phyloP scores from a whole-genome alignment of 495 filamentous ascomycete genomes.

The Aspergillus panamensis region DNA sequence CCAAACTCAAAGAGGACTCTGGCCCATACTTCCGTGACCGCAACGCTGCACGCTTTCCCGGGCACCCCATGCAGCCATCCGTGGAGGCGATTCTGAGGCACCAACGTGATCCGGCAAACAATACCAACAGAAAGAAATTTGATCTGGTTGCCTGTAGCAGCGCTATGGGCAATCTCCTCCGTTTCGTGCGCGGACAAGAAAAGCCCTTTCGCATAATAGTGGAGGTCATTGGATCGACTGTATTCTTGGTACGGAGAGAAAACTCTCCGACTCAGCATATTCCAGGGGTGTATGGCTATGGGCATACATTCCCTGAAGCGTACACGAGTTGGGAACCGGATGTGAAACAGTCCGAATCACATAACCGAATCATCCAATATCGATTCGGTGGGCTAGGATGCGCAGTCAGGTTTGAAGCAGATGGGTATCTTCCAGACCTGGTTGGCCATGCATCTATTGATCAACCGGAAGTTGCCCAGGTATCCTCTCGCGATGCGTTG shows the following conservation, averaged over 20 bases:
- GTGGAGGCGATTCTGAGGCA: constrained; percentile 43
- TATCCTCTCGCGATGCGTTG: background rate
- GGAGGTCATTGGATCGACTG: constrained; percentile 55
- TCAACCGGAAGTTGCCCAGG: background rate
- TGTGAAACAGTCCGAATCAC: constrained; percentile 49
- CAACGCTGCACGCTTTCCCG: constrained; percentile 57
- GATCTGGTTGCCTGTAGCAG: constrained; percentile 62
- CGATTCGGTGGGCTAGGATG: constrained; percentile 52
- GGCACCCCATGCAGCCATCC: constrained; percentile 56
- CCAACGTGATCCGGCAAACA: constrained; percentile 34
- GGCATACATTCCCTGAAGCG: constrained; percentile 61
- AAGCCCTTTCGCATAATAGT: constrained; percentile 57
- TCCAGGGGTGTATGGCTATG: constrained; percentile 52
- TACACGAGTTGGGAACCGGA: constrained; percentile 57
- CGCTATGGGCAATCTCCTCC: constrained; percentile 55
- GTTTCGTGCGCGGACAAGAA: constrained; percentile 47
- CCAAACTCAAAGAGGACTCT: constrained; percentile 36
- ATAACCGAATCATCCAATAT: constrained; percentile 61
- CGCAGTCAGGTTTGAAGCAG: constrained; percentile 58
- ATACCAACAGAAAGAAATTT: constrained; percentile 22
- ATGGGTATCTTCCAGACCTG: constrained; percentile 52
- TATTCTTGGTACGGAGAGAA: constrained; percentile 60
- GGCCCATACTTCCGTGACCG: constrained; percentile 57
- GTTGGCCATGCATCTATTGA: background rate
- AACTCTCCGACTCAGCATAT: constrained; percentile 53